Conservation (phyloP, 2,329 filamentous ascomycete genomes). For the Trichoderma sp. region DNA sequence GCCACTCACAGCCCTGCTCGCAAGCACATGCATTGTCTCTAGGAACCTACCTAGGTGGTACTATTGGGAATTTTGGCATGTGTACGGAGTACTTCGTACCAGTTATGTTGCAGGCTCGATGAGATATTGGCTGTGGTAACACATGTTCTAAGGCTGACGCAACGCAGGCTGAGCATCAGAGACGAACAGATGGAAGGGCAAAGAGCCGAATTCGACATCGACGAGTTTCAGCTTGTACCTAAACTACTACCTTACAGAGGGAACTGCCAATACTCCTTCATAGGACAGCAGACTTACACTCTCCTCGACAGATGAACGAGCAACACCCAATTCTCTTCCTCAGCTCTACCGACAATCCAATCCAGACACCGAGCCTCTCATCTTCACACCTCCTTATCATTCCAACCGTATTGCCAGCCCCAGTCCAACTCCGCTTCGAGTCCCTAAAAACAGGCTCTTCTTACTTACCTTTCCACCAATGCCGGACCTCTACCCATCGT, state of each 20-base stretch:
- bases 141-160: too few species aligned
- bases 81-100: slow-evolving; percentile 16
- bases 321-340: neutral
- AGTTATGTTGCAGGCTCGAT: neutral
- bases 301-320: neutral
- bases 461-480: too few species aligned
- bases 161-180: too few species aligned
- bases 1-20: slow-evolving; percentile 25
- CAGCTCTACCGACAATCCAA: slow-evolving; percentile 3
- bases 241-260: too few species aligned
- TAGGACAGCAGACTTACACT: neutral
- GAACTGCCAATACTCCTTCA: too few species aligned
- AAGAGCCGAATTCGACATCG: too few species aligned
- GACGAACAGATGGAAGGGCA: too few species aligned
- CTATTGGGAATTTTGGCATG: slow-evolving; percentile 8
- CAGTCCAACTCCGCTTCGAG: neutral
- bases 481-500: neutral
- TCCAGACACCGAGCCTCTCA: slow-evolving; percentile 12
- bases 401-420: neutral
- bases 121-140: neutral
- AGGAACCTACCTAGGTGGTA: too few species aligned
- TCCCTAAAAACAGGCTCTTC: neutral
- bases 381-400: neutral
- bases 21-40: slow-evolving; percentile 25
- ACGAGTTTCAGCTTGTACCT: too few species aligned